Conservation (phyloP, 768 basidiomycete species). For the Cystobasidium tubakii region DNA sequence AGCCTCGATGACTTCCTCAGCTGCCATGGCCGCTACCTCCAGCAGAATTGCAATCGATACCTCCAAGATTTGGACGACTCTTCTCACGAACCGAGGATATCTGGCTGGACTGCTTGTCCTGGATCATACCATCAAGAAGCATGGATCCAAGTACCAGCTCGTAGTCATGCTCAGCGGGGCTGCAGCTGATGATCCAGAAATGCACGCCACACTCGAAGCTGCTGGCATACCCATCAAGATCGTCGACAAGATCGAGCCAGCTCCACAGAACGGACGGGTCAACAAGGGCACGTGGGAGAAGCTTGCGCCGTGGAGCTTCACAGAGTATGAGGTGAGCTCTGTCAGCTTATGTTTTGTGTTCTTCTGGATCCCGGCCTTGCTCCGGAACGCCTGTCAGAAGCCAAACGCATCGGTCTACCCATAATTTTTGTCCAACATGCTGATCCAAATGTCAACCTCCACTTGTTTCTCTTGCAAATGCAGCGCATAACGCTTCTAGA, state of each 20-base stretch:
- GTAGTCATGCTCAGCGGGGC: constrained; percentile 66
- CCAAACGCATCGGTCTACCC: too few species aligned
- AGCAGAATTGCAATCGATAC: background rate
- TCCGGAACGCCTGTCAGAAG: too few species aligned
- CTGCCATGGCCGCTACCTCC: background rate
- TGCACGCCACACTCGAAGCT: constrained; percentile 52
- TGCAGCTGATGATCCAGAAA: constrained; percentile 58
- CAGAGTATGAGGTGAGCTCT: constrained; percentile 48
- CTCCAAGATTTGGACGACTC: constrained; percentile 53
- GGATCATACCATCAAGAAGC: constrained; percentile 56
- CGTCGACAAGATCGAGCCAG: constrained; percentile 53
- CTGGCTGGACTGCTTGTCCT: constrained; percentile 61
- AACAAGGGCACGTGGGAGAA: constrained; percentile 67
- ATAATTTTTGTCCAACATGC: too few species aligned
- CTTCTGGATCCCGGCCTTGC: too few species aligned
- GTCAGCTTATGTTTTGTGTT: too few species aligned
- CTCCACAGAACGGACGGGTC: constrained; percentile 46
- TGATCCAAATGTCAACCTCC: too few species aligned
- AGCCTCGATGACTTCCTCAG: background rate
- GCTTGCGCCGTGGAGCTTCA: constrained; percentile 50
- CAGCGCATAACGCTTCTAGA: constrained; percentile 69
- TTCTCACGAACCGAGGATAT: constrained; percentile 66
- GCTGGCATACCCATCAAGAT: constrained; percentile 54
- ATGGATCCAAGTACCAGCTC: constrained; percentile 64
- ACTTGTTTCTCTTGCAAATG: background rate